These are phyloP conservation scores for Pelagophyceae sp. DNA, from an alignment of 352 stramenopile genomes.

Conservation along the genomic window DNA sequence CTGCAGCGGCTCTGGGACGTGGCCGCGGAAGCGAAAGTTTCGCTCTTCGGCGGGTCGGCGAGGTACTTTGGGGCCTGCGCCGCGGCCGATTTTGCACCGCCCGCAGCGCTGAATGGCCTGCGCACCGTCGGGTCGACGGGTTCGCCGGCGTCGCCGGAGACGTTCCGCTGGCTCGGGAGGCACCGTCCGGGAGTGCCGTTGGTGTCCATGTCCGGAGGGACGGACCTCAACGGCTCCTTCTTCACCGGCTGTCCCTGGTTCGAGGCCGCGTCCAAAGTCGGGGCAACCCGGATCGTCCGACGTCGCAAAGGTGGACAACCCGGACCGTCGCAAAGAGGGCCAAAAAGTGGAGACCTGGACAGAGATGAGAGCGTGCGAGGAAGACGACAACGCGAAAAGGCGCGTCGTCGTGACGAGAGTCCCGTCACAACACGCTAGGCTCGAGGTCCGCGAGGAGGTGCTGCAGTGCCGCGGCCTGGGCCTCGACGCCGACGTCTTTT, in stretches of 20 bases:
- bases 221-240: constrained; percentile 59
- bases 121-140: constrained; percentile 58
- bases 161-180: neutral
- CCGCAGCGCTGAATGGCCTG: constrained; percentile 54
- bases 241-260: constrained; percentile 58
- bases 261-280: too few relatives aligned
- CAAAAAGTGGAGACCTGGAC: too few relatives aligned
- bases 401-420: too few relatives aligned
- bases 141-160: constrained; percentile 41
- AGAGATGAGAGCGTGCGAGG: too few relatives aligned
- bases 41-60: constrained; percentile 61
- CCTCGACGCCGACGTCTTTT: neutral
- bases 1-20: constrained; percentile 52
- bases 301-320: too few relatives aligned
- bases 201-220: constrained; percentile 33
- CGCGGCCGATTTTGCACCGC: constrained; percentile 46
- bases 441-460: neutral
- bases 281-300: too few relatives aligned
- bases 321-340: too few relatives aligned
- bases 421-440: neutral
- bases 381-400: too few relatives aligned
- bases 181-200: constrained; percentile 36
- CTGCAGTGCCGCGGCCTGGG: neutral
- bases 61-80: constrained; percentile 61
- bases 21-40: constrained; percentile 50